Percentiles rank a stretch among this genome's conserved stretches.
Conservation (phyloP, 768 basidiomycete genomes). For the Russula olivacea region DNA sequence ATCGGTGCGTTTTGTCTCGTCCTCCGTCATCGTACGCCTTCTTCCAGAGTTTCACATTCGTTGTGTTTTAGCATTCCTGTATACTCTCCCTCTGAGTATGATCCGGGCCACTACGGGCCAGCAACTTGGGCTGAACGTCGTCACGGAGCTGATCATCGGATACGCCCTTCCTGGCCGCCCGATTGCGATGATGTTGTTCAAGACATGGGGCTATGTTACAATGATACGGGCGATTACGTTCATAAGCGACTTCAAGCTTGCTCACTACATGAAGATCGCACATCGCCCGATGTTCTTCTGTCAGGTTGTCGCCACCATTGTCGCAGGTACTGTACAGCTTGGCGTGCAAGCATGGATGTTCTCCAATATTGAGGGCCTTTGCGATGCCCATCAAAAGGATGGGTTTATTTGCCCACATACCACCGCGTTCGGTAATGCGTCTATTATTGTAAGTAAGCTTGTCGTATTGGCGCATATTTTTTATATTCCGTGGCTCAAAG, state of each 20-base stretch:
- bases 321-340: no score
- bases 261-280: conserved; percentile 65
- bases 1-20: conserved; percentile 37
- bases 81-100: conserved; percentile 50
- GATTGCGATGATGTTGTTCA: conserved; percentile 81
- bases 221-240: conserved; percentile 64
- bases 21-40: background rate
- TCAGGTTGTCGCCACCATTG: no score
- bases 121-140: no score
- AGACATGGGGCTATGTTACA: conserved; percentile 73
- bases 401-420: no score
- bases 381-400: no score
- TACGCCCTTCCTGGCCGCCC: no score
- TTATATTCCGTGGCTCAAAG: background rate
- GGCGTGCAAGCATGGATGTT: conserved; percentile 73
- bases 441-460: conserved; percentile 36
- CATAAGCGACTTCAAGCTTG: conserved; percentile 73
- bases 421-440: no score
- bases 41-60: background rate
- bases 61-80: conserved; percentile 32
- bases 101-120: conserved; percentile 58
- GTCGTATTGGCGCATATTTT: background rate
- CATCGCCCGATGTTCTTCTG: conserved; percentile 59
- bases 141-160: no score
- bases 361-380: conserved; percentile 39